Evolutionary conservation across 495 filamentous ascomycete genomes (phyloP).

Genomic region (Entonaema liquescens): DNA sequence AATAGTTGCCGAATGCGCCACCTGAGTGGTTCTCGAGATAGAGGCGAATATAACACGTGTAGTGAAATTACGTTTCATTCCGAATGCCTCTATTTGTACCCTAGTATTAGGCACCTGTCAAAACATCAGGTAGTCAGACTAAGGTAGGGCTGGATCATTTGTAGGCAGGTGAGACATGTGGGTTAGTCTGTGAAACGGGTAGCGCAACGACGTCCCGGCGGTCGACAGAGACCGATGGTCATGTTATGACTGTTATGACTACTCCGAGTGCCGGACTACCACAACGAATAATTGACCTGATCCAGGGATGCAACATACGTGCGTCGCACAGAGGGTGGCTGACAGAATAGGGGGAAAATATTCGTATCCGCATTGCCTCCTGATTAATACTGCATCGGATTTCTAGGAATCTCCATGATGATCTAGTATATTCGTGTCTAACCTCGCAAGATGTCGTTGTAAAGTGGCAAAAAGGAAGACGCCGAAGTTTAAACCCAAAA

Average conservation of each 20-base stretch:
- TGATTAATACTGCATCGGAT: slow-evolving; percentile 4
- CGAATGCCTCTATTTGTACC: not conserved
- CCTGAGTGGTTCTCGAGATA: not conserved
- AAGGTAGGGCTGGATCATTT: slow-evolving; percentile 1
- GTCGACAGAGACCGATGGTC: not conserved
- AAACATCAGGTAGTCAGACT: not conserved
- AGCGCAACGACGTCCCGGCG: not conserved
- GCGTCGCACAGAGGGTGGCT: not conserved
- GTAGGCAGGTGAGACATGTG: too few species aligned
- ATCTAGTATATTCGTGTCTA: slow-evolving; percentile 1
- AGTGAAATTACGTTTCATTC: not conserved
- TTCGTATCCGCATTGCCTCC: slow-evolving; percentile 18
- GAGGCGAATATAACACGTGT: slow-evolving; percentile 30
- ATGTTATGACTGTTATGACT: too few species aligned
- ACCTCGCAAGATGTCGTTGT: not conserved
- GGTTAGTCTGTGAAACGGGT: slow-evolving; percentile 11
- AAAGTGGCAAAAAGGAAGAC: slow-evolving; percentile 3
- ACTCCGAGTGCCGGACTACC: slow-evolving; percentile 1
- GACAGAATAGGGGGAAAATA: not conserved
- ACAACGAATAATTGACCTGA: not conserved
- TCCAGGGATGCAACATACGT: not conserved
- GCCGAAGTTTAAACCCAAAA: too few species aligned
- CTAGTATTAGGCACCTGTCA: not conserved
- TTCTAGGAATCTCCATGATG: slow-evolving; percentile 9
- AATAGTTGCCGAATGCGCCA: not conserved